Percentiles rank a stretch among this genome's conserved stretches.
Evolutionary conservation across 768 basidiomycete species (phyloP).

Genomic region (Coprinopsis sp.): DNA sequence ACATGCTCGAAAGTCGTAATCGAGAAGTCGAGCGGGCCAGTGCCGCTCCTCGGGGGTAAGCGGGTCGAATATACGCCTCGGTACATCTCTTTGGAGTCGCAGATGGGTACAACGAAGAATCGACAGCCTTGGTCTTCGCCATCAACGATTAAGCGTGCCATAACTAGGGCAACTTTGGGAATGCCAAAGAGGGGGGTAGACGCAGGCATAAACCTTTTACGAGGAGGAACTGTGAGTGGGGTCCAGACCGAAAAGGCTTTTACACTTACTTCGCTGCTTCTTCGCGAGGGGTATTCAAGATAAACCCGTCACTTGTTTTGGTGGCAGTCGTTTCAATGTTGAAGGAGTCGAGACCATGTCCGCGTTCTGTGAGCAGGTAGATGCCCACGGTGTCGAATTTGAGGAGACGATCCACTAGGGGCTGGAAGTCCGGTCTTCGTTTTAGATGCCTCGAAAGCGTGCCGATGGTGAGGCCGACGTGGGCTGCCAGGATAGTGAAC

Average conservation of each 20-base stretch:
- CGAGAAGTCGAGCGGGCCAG: slow-evolving; percentile 51
- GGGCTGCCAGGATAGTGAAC: slow-evolving; percentile 49
- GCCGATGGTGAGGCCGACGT: slow-evolving; percentile 50
- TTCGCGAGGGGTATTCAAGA: slow-evolving; percentile 51
- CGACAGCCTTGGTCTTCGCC: slow-evolving; percentile 46
- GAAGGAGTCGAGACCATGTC: slow-evolving; percentile 56
- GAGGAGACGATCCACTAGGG: slow-evolving; percentile 45
- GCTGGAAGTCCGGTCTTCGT: slow-evolving; percentile 44
- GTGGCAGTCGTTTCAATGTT: slow-evolving; percentile 62
- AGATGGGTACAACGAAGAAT: slow-evolving; percentile 53
- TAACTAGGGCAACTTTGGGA: slow-evolving; percentile 52
- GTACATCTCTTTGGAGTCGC: slow-evolving; percentile 49
- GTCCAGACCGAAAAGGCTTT: slow-evolving; percentile 1
- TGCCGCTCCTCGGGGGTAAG: slow-evolving; percentile 48
- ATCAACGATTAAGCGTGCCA: slow-evolving; percentile 51
- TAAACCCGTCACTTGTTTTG: slow-evolving; percentile 42
- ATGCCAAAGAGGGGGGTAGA: slow-evolving; percentile 49
- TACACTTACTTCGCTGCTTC: slow-evolving; percentile 52
- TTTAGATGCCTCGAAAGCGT: slow-evolving; percentile 47
- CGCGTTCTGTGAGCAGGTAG: slow-evolving; percentile 51
- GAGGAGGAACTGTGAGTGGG: slow-evolving; percentile 6
- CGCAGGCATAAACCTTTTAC: slow-evolving; percentile 54
- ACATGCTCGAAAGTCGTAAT: slow-evolving; percentile 55
- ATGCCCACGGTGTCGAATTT: slow-evolving; percentile 50
- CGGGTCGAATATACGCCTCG: slow-evolving; percentile 46